phyloP scores from a whole-genome alignment of 192 early-diverging fungal genomes.

The Coemansia sp. region DNA sequence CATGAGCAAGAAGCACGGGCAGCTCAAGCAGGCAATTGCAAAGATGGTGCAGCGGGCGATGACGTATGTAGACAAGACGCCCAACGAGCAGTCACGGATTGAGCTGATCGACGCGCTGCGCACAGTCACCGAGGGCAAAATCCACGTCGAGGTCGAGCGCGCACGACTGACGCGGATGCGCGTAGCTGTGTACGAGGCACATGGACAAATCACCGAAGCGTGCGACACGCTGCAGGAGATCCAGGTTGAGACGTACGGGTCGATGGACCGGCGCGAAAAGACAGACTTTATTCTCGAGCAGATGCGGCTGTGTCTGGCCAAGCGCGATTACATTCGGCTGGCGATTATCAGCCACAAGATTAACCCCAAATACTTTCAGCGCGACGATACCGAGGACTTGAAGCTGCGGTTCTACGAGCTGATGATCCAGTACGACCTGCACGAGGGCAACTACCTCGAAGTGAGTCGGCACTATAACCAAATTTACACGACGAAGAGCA shows the following conservation, averaged over 20 bases:
- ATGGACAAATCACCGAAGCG: constrained; percentile 88
- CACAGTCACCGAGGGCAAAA: constrained; percentile 97
- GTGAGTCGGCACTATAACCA: constrained; percentile 91
- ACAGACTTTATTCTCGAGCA: constrained; percentile 99
- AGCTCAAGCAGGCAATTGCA: constrained; percentile 91
- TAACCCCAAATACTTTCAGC: constrained; percentile 88
- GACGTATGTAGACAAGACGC: constrained; percentile 82
- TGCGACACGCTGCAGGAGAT: constrained; percentile 95
- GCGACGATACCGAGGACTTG: constrained; percentile 67
- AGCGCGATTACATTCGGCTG: constrained; percentile 86
- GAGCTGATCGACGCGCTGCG: constrained; percentile 93
- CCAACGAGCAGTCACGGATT: constrained; percentile 76
- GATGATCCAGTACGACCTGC: constrained; percentile 92
- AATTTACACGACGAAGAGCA: constrained; percentile 81
- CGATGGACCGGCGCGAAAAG: constrained; percentile 98
- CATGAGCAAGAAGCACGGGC: constrained; percentile 96
- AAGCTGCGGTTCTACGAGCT: constrained; percentile 96
- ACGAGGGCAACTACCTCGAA: constrained; percentile 87
- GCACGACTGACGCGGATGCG: constrained; percentile 90
- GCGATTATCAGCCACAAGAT: constrained; percentile 97
- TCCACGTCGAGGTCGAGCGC: constrained; percentile 98
- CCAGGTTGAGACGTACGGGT: constrained; percentile 98
- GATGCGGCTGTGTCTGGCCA: constrained; percentile 92
- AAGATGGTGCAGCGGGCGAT: constrained; percentile 95
- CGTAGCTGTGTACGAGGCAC: constrained; percentile 83